Base-by-base conservation (phyloP, 768 basidiomycete genomes). In the Boletus patriciae region DNA sequence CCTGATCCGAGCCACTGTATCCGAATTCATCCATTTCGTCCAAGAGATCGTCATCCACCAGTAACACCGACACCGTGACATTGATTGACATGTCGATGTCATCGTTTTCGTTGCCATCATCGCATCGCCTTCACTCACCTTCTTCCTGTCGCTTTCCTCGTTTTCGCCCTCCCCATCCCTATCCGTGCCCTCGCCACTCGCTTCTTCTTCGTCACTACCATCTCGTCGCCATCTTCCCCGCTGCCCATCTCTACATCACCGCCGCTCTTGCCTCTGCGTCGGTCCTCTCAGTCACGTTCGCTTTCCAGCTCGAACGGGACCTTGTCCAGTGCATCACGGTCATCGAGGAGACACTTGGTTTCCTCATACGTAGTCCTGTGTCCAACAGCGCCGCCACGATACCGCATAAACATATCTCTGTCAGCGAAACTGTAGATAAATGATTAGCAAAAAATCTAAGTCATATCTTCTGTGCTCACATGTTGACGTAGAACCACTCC, bases 371-470 rank as follows among this genome's bases (percentile, higher is more conserved):
- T n/a, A n/a, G n/a, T n/a, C 0, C 3, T 55, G 23, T 55, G 46
- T 0, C 46, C 46, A 0, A 54, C 27, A 3, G 21, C 21, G 6
- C 33, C 18, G 0, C 54, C 33, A 7, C 40, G n/a, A 3, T 15
- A 50, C 2, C 54, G 2, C 54, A 50, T 55, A 15, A 55, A 55
- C 55, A 55, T 55, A 2, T 55, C 54, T 10, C 54, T 18, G 1
- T 55, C 27, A 1, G 45, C 27, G 2, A 52, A 55, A 1, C 54
- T 51, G 4, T 38, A 29, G 0, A 36, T 29, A 21, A 6, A 25
- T 42, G 4, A 0, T n/a, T 10, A 10, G 7, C 5, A 7, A 10
- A 1, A 23, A 13, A 4, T 8, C 3, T 3, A 11, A 19, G 2
- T 1, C 0, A 0, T 1, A 0, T 45, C 11, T 34, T 31, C 33